phyloP scores from a whole-genome alignment of 345 rosid genomes.

The Syzygium oleosum region DNA sequence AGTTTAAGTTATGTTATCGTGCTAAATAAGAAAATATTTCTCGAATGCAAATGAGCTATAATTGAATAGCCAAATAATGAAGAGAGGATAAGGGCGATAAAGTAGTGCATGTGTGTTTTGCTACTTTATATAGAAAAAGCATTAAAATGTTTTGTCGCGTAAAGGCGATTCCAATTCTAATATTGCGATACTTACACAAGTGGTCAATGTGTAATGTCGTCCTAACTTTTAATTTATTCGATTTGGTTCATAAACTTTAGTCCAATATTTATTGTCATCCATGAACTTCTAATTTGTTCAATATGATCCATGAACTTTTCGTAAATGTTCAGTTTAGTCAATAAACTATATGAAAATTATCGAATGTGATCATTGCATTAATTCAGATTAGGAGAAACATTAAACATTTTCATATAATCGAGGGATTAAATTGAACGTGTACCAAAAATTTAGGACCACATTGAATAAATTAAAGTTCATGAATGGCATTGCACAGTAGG shows the following conservation, averaged over 20 bases:
- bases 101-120: background rate
- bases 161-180: background rate
- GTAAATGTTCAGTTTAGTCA: fast-evolving
- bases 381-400: too few relatives aligned
- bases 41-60: background rate
- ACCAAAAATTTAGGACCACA: fast-evolving
- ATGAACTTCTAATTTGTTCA: background rate
- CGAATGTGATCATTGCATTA: too few relatives aligned
- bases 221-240: too few relatives aligned
- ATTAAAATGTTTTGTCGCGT: background rate
- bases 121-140: background rate
- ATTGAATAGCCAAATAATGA: background rate
- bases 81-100: background rate
- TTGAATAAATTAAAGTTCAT: background rate
- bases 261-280: background rate
- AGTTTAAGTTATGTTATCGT: background rate
- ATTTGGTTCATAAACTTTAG: too few relatives aligned
- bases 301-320: fast-evolving
- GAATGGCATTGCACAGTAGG: fast-evolving
- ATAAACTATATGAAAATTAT: background rate
- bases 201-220: background rate
- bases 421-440: background rate
- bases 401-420: background rate
- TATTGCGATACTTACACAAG: too few relatives aligned
- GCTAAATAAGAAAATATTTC: background rate